Conservation (phyloP, 805 yeast species). For the Starmerella bombi region DNA sequence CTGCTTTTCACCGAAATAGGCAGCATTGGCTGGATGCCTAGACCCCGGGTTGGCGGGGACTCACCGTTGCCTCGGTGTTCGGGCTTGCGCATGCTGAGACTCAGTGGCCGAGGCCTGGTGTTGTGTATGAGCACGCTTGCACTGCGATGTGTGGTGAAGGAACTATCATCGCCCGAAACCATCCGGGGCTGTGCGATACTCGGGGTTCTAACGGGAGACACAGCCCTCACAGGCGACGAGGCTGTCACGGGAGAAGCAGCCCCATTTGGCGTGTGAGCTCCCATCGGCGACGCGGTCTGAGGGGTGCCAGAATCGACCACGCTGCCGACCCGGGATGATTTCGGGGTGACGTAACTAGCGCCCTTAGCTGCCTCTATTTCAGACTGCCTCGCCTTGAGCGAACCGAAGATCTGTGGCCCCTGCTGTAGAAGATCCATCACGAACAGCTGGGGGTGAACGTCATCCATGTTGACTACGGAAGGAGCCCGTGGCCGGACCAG, state of each 20-base stretch:
- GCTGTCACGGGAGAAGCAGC: too few species aligned
- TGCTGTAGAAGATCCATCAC: slow-evolving; percentile 21
- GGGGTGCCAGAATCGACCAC: too few species aligned
- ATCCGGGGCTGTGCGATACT: too few species aligned
- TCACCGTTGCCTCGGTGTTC: background rate
- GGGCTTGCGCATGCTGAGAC: slow-evolving; percentile 1
- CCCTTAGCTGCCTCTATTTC: background rate
- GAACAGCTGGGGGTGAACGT: slow-evolving; percentile 23
- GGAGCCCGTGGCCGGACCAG: slow-evolving; percentile 26
- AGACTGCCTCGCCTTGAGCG: slow-evolving; percentile 11
- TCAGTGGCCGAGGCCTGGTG: slow-evolving; percentile 4
- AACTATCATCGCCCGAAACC: too few species aligned
- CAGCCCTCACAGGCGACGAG: too few species aligned
- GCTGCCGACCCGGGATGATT: too few species aligned
- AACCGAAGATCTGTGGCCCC: slow-evolving; percentile 19
- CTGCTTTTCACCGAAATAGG: too few species aligned
- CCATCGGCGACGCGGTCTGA: too few species aligned
- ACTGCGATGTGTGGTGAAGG: too few species aligned
- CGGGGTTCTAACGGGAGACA: too few species aligned
- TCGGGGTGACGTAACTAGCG: too few species aligned
- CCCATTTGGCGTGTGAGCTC: too few species aligned
- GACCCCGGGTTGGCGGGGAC: slow-evolving; percentile 3
- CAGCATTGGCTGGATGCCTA: slow-evolving; percentile 9
- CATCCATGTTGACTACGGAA: slow-evolving; percentile 22
- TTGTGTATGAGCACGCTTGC: background rate